Evolutionary conservation across 1,139 yeast species (phyloP), one percentile per base, ranked within the genome.

Genomic region (Sugiyamaella xylanicola): DNA sequence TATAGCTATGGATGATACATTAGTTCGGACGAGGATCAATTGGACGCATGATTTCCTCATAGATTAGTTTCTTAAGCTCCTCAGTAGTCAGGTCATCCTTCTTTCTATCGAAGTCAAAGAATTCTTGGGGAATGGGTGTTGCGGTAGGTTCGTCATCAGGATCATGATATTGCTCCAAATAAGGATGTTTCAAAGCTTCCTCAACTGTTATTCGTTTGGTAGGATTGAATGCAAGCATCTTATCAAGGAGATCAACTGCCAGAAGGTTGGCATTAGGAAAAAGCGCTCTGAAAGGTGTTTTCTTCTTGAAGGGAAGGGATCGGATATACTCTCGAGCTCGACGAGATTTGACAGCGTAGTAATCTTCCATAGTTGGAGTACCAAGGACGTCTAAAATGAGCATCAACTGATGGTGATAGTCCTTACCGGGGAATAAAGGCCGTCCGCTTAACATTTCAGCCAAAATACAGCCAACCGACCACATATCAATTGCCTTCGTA

Each of bases 401-500:
- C 77, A 88, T 80, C 63, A 93, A 75, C 71, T 93, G 99, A 71
- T 91, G 89, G 63, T 91, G 88, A 74, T 91, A 93, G 74, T 93
- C 99, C 64, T 87, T 82, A 1, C 99, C 99, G 0, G 98, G 98
- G 71, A 93, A 90, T 21, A 93, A 74, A 0, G 99, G 97, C 65
- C 87, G 80, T 40, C 95, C 90, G 55, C 85, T 77, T 47, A 91
- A 77, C 89, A 93, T 86, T 71, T 93, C 99, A 0, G 97, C 98
- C 57, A 93, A 74, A 55, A 93, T 92, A 72, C 99, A 93, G 2
- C 99, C 99, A 45, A 91, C 92, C 1, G 96, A 86, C 99, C 99
- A 93, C 59, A 92, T 85, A 72, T 93, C 99, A 65, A 93, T 92
- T 16, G 97, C 97, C 58, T 92, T 88, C 25, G 97, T 87, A 73